A percentile compares a stretch with the other conserved stretches of the same genome.
Conservation (phyloP, 441 rosid genomes). For the Hypseocharis bilobata region DNA sequence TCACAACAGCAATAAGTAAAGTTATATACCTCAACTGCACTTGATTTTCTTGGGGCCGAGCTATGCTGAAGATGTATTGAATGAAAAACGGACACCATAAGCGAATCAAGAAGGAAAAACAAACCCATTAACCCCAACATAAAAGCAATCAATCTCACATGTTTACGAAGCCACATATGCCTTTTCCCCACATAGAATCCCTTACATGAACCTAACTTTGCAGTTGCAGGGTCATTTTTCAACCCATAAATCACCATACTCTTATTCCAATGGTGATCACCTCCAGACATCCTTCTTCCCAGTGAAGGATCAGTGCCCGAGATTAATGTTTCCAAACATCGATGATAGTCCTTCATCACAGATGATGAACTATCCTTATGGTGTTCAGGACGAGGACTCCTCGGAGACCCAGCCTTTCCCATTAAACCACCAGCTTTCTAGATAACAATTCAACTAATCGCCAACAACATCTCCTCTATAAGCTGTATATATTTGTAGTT, state of each 20-base stretch:
- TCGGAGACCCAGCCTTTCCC: slow-evolving; percentile 50
- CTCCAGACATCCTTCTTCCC: slow-evolving; percentile 48
- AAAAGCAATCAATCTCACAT: slow-evolving; percentile 37
- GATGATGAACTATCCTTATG: slow-evolving; percentile 17
- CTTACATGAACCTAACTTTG: slow-evolving; percentile 35
- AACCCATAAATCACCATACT: slow-evolving; percentile 32
- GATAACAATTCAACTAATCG: slow-evolving; percentile 10
- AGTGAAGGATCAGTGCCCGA: slow-evolving; percentile 38
- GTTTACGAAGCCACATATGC: slow-evolving; percentile 40
- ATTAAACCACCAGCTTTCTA: slow-evolving; percentile 17
- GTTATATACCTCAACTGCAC: slow-evolving; percentile 33
- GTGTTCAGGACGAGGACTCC: slow-evolving; percentile 29
- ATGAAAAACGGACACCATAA: slow-evolving; percentile 52
- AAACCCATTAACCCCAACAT: slow-evolving; percentile 41
- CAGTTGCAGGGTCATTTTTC: slow-evolving; percentile 32
- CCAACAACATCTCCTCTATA: background rate
- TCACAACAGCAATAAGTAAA: background rate
- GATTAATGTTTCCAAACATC: slow-evolving; percentile 34
- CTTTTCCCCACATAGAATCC: slow-evolving; percentile 41
- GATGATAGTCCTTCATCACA: slow-evolving; percentile 29
- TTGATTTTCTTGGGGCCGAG: slow-evolving; percentile 29
- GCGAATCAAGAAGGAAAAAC: slow-evolving; percentile 52
- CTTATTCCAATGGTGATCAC: slow-evolving; percentile 36
- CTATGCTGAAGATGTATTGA: slow-evolving; percentile 34
- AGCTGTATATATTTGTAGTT: background rate